A percentile compares a stretch with the other conserved stretches of the same genome.
These are phyloP conservation scores for Pulveroboletus ravenelii DNA, from an alignment of 768 basidiomycete species.

Conservation along the genomic window DNA sequence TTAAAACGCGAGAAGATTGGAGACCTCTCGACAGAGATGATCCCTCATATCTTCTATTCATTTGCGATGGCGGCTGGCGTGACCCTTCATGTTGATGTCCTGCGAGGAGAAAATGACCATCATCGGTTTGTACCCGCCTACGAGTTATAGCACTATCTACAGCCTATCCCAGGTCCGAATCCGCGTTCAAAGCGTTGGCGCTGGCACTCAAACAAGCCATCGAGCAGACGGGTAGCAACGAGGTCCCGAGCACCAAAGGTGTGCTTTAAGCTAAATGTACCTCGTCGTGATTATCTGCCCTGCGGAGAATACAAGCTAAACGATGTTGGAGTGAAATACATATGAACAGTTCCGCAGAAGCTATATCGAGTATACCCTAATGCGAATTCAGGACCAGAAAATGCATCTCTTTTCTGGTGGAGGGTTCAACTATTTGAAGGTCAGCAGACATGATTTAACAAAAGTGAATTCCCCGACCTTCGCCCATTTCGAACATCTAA, in stretches of 20 bases:
- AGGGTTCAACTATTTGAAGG: constrained; percentile 64
- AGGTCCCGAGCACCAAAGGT: constrained; percentile 96
- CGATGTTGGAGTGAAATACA: constrained; percentile 14
- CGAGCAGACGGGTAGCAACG: constrained; percentile 79
- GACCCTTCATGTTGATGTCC: constrained; percentile 90
- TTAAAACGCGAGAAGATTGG: constrained; percentile 88
- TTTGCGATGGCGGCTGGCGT: constrained; percentile 96
- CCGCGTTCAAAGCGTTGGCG: constrained; percentile 96
- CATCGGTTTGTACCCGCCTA: constrained; percentile 62
- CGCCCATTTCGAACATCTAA: constrained; percentile 70
- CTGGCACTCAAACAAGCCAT: constrained; percentile 95
- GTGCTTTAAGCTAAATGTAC: constrained; percentile 53
- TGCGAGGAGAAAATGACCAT: constrained; percentile 96
- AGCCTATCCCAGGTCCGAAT: constrained; percentile 69
- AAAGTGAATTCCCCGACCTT: constrained; percentile 47
- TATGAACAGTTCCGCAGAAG: constrained; percentile 3
- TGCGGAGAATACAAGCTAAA: background rate
- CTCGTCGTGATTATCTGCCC: background rate
- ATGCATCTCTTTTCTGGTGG: constrained; percentile 71
- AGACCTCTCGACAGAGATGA: constrained; percentile 96
- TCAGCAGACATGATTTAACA: constrained; percentile 1
- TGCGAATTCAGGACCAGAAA: constrained; percentile 58
- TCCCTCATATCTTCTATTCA: constrained; percentile 95
- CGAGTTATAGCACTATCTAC: background rate
- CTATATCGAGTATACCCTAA: constrained; percentile 3